Evolutionary conservation across 257 asterid genomes (phyloP).

Genomic region (Perilla frutescens): DNA sequence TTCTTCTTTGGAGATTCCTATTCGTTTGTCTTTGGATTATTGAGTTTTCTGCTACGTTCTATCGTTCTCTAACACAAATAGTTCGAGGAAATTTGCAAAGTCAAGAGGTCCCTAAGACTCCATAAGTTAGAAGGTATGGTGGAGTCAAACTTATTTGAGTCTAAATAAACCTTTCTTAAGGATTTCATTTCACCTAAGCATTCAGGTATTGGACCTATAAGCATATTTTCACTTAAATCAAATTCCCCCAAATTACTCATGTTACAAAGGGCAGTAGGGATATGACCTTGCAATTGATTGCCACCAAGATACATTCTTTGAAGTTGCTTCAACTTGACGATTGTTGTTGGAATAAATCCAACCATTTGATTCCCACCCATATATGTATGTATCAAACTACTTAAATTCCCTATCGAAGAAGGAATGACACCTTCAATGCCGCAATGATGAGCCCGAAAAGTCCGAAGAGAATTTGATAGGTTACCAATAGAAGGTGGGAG

Average conservation of each 20-base stretch:
- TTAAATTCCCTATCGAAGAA: too few relatives aligned
- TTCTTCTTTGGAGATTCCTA: too few relatives aligned
- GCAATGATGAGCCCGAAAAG: too few relatives aligned
- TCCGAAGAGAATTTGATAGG: too few relatives aligned
- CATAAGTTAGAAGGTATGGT: constrained; percentile 36
- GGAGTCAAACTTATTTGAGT: constrained; percentile 36
- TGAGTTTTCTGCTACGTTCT: too few relatives aligned
- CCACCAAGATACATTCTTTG: background rate
- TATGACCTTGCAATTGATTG: constrained; percentile 34
- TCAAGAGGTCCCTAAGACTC: constrained; percentile 30
- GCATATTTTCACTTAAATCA: constrained; percentile 25
- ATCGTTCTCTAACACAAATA: too few relatives aligned
- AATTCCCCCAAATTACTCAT: constrained; percentile 26
- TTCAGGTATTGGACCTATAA: constrained; percentile 39
- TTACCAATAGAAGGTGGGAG: too few relatives aligned
- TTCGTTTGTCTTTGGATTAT: too few relatives aligned
- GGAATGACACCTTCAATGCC: too few relatives aligned
- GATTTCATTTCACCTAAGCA: constrained; percentile 37
- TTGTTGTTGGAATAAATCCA: constrained; percentile 24
- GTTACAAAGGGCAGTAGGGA: constrained; percentile 28
- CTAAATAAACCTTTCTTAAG: constrained; percentile 28
- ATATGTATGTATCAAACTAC: too few relatives aligned
- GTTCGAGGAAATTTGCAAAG: constrained; percentile 37
- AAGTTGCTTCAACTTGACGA: background rate
- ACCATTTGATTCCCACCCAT: background rate